A percentile compares a stretch with the other conserved stretches of the same genome.
phyloP scores from a whole-genome alignment of 2,329 filamentous ascomycete genomes.

The Fusarium newnesense region DNA sequence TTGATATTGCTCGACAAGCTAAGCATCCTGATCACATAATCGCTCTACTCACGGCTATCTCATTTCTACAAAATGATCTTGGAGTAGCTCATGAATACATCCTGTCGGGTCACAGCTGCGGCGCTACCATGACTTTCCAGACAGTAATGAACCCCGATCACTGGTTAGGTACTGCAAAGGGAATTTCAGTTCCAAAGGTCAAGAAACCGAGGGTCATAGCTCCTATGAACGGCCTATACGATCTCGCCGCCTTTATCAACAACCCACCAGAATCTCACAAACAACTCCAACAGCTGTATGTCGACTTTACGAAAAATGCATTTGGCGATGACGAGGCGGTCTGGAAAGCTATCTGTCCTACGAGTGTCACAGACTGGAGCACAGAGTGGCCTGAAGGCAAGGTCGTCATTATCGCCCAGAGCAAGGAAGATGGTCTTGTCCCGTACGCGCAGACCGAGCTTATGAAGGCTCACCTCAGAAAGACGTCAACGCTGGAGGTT shows the following conservation, averaged over 20 bases:
- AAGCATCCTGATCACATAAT: conserved; percentile 4
- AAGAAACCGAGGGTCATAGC: background rate
- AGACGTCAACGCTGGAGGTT: background rate
- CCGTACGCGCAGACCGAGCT: background rate
- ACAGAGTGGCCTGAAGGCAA: background rate
- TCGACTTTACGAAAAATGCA: background rate
- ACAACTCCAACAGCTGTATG: background rate
- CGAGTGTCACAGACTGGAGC: background rate
- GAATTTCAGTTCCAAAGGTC: rapidly evolving
- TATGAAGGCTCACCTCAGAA: background rate
- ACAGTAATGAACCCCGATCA: background rate
- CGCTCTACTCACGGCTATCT: background rate
- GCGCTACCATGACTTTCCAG: background rate
- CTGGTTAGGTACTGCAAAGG: background rate
- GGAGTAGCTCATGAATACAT: background rate
- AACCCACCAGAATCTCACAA: background rate
- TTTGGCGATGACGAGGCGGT: background rate
- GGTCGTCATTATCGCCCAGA: background rate
- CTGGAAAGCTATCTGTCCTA: background rate
- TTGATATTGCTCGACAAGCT: background rate
- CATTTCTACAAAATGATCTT: background rate
- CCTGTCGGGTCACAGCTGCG: background rate
- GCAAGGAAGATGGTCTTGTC: background rate
- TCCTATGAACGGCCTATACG: background rate
- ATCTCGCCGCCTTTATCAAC: background rate